Percentiles rank a stretch among this genome's conserved stretches.
Evolutionary conservation across 768 basidiomycete genomes (phyloP).

Genomic region (Cystofilobasidium bisporidii): DNA sequence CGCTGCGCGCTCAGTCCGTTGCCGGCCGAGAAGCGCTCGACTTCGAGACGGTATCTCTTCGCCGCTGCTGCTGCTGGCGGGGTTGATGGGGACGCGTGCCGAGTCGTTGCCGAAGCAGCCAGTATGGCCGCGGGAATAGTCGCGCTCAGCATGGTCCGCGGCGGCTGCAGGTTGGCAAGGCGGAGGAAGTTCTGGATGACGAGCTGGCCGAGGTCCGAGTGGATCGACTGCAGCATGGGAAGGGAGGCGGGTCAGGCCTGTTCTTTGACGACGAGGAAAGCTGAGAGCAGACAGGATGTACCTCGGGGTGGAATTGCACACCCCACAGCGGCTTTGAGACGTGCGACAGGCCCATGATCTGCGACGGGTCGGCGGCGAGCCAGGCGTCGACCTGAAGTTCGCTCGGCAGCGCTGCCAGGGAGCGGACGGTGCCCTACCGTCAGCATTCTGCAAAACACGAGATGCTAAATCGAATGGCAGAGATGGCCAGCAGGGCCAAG

Average conservation of each 20-base stretch:
- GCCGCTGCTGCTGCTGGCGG: not conserved
- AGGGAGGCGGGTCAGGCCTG: not conserved
- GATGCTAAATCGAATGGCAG: too few relatives aligned
- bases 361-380: slow-evolving; percentile 53
- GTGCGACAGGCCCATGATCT: slow-evolving; percentile 68
- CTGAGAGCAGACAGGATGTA: slow-evolving; percentile 28
- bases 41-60: slow-evolving; percentile 12
- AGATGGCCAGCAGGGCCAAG: slow-evolving; percentile 42
- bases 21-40: slow-evolving; percentile 14
- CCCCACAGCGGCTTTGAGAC: slow-evolving; percentile 64
- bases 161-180: slow-evolving; percentile 8
- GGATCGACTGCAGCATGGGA: slow-evolving; percentile 15
- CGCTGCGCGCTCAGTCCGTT: slow-evolving; percentile 9
- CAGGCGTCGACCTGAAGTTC: slow-evolving; percentile 61
- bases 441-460: slow-evolving; percentile 50
- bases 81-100: not conserved
- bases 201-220: slow-evolving; percentile 18
- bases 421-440: slow-evolving; percentile 65
- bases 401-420: slow-evolving; percentile 43
- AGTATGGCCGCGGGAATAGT: not conserved
- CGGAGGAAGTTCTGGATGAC: slow-evolving; percentile 26
- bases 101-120: not conserved
- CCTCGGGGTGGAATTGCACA: slow-evolving; percentile 84
- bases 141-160: not conserved
- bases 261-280: slow-evolving; percentile 3